A percentile compares a stretch with the other conserved stretches of the same genome.
phyloP scores from a whole-genome alignment of 306 rosid species.

The Boehmeria nivea region DNA sequence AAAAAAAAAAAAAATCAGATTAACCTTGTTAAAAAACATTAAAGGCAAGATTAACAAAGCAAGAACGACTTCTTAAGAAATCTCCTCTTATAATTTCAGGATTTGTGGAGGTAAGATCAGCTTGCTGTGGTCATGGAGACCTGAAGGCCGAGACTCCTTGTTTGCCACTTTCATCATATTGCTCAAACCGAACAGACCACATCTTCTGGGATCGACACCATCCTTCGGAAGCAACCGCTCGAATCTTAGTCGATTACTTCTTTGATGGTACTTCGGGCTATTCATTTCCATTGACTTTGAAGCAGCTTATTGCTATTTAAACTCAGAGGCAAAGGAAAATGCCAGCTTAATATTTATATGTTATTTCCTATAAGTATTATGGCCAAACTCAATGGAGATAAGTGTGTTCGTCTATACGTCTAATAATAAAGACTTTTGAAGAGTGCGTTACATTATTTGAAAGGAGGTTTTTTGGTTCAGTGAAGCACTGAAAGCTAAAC shows the following conservation, averaged over 20 bases:
- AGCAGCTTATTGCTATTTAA: conserved; percentile 47
- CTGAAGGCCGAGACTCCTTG: conserved; percentile 44
- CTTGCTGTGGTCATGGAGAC: conserved; percentile 74
- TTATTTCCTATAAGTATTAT: too few species aligned
- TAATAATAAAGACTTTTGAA: too few species aligned
- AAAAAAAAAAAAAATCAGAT: too few species aligned
- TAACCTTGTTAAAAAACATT: too few species aligned
- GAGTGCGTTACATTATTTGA: too few species aligned
- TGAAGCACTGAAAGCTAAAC: too few species aligned
- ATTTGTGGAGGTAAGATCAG: conserved; percentile 49
- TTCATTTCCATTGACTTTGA: conserved; percentile 43
- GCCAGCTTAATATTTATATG: not conserved
- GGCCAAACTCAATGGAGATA: too few species aligned
- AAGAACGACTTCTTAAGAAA: too few species aligned
- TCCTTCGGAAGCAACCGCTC: conserved; percentile 54
- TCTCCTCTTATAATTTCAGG: too few species aligned
- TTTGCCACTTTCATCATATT: conserved; percentile 33
- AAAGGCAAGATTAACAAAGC: too few species aligned
- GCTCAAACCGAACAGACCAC: conserved; percentile 56
- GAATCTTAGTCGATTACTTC: conserved; percentile 34
- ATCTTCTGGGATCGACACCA: conserved; percentile 77
- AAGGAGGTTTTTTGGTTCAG: too few species aligned
- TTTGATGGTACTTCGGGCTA: conserved; percentile 48
- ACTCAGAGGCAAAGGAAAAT: not conserved
- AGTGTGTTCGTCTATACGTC: too few species aligned